Conservation (phyloP, 805 yeast genomes). For the Debaryomyces castellii region DNA sequence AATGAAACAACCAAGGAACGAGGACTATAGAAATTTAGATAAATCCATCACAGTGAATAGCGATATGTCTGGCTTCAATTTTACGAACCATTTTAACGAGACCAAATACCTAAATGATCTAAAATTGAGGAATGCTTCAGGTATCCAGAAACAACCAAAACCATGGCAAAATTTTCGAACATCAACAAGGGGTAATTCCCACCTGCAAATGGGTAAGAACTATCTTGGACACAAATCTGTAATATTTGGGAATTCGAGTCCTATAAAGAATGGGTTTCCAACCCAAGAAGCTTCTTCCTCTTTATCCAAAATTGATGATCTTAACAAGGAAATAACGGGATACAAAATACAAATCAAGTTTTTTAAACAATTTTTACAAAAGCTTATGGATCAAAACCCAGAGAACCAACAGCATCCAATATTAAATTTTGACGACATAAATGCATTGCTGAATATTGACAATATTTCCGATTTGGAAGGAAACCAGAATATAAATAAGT, state of each 20-base stretch:
- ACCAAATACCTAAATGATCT: not conserved
- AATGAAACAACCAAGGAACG: too few species aligned
- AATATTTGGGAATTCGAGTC: not conserved
- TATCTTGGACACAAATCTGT: not conserved
- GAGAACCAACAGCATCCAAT: not conserved
- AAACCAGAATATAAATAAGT: slow-evolving; percentile 9
- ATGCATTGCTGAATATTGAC: slow-evolving; percentile 17
- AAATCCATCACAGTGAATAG: not conserved
- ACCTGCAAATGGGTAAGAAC: not conserved
- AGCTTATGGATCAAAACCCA: slow-evolving; percentile 24
- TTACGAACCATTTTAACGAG: not conserved
- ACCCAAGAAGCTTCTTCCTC: slow-evolving; percentile 15
- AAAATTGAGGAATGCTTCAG: not conserved
- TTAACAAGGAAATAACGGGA: slow-evolving; percentile 35
- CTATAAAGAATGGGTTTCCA: not conserved
- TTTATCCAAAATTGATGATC: slow-evolving; percentile 22
- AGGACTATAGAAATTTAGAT: not conserved
- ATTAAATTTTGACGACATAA: slow-evolving; percentile 14
- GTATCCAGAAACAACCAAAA: not conserved
- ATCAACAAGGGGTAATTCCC: not conserved
- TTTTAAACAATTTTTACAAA: slow-evolving; percentile 40
- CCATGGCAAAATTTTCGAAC: not conserved
- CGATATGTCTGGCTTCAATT: not conserved
- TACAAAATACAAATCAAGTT: slow-evolving; percentile 39
- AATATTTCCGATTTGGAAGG: slow-evolving; percentile 8